phyloP scores from a whole-genome alignment of 495 filamentous ascomycete genomes.

The Talaromyces adpressus region DNA sequence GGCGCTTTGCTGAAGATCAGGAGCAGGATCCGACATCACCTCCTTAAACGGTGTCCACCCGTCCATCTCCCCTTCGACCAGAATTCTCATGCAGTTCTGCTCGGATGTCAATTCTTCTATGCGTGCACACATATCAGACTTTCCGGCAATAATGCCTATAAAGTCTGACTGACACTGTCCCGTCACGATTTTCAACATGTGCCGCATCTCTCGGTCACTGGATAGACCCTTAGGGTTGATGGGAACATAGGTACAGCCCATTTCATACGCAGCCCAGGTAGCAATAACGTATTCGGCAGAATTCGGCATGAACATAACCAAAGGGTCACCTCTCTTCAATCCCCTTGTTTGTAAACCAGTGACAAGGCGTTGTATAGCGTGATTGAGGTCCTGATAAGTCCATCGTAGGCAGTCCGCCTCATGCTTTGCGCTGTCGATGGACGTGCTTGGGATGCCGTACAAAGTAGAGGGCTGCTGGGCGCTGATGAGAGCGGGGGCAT shows the following conservation, averaged over 20 bases:
- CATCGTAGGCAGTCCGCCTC: constrained; percentile 14
- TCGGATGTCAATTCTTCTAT: constrained; percentile 9
- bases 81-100: constrained; percentile 9
- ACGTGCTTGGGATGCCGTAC: neutral
- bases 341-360: constrained; percentile 5
- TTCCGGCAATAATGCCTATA: constrained; percentile 9
- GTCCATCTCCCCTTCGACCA: constrained; percentile 10
- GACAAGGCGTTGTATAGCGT: constrained; percentile 9
- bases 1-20: neutral
- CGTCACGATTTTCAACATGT: constrained; percentile 14
- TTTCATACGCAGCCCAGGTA: constrained; percentile 14
- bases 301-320: constrained; percentile 13
- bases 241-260: constrained; percentile 15
- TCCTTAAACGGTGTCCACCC: constrained; percentile 12
- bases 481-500: constrained; percentile 10
- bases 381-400: constrained; percentile 12
- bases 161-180: neutral
- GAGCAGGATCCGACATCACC: constrained; percentile 6
- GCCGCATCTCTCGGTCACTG: constrained; percentile 9
- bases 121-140: constrained; percentile 1
- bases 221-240: constrained; percentile 12
- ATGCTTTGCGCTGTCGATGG: neutral
- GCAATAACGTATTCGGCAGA: constrained; percentile 16
- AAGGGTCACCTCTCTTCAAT: constrained; percentile 6
- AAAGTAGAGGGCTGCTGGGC: constrained; percentile 13